These are phyloP conservation scores for Colletotrichum noveboracense DNA, from an alignment of 2,329 filamentous ascomycete genomes.

Conservation along the genomic window DNA sequence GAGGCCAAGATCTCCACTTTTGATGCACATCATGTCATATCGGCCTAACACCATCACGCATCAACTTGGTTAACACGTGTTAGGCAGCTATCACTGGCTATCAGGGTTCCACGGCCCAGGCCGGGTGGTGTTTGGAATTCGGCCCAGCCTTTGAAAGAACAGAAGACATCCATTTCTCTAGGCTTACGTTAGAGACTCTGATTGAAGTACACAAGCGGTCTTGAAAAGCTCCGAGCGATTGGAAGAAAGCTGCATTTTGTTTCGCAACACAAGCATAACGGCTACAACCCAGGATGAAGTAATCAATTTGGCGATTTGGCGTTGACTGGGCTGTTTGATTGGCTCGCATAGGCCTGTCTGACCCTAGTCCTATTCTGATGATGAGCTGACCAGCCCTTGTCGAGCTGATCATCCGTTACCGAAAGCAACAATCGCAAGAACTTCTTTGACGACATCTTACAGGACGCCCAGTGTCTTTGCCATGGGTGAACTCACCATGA, in stretches of 20 bases:
- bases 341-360: neutral
- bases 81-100: neutral
- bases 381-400: neutral
- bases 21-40: neutral
- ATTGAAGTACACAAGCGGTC: neutral
- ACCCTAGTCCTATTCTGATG: neutral
- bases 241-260: neutral
- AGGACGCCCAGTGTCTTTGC: neutral
- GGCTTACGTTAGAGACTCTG: neutral
- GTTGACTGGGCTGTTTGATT: neutral
- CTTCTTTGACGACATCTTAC: neutral
- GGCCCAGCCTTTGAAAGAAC: neutral
- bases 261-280: neutral
- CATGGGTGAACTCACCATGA: neutral
- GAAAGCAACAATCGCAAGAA: neutral
- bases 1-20: neutral
- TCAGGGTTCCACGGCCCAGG: neutral
- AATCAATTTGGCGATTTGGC: neutral
- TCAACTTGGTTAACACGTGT: rapidly evolving
- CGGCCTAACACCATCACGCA: neutral
- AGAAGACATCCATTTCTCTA: neutral
- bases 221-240: neutral
- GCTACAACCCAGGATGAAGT: neutral
- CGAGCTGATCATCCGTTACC: neutral
- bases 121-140: neutral